Evolutionary conservation across 306 rosid genomes (phyloP), one percentile per base, ranked within the genome.

Genomic region (Fragaria vesca): DNA sequence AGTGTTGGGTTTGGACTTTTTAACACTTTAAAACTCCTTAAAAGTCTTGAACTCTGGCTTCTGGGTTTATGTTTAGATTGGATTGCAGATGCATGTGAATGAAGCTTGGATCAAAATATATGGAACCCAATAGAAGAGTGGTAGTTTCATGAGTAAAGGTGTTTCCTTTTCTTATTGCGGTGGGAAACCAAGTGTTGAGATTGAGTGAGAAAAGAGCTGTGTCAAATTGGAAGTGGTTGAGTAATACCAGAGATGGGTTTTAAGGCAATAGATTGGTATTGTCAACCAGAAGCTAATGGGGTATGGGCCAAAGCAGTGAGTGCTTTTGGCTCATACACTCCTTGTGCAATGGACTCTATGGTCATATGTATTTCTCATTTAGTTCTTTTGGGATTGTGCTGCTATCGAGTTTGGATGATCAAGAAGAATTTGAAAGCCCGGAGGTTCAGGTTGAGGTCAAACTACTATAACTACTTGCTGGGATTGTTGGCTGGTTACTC

Each of bases 261-360:
- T 58, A 81, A 90, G 45, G 85, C 90, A 40, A 80, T 93, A 45
- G 81, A 66, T 72, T 94, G 98, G 96, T 94, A 89, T 63, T 94
- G 98, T 83, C 82, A 82, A 66, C 97, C 98, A 30, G 85, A 15
- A 72, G 79, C 83, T 72, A 80, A 91, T 57, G 79, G 87, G 75
- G 46, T 82, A 69, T 94, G 98, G 98, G 85, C 66, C 17, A 76
- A 81, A 75, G 74, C 60, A 79, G 87, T 80, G 18, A 89, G 89
- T 84, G 90, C 89, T 81, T 91, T 94, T 81, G 91, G 96, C 61
- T 80, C 94, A 45, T 94, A 91, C 78, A 89, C 97, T 60, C 96
- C 98, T 77, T 94, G 98, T 85, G 93, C 88, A 63, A 80, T 94
- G 70, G 87, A 88, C 74, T 82, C 97, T 71, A 73, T 94, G 79